These are phyloP conservation scores for Chondrostereum purpureum DNA, from an alignment of 1,284 basidiomycete genomes.

Conservation along the genomic window DNA sequence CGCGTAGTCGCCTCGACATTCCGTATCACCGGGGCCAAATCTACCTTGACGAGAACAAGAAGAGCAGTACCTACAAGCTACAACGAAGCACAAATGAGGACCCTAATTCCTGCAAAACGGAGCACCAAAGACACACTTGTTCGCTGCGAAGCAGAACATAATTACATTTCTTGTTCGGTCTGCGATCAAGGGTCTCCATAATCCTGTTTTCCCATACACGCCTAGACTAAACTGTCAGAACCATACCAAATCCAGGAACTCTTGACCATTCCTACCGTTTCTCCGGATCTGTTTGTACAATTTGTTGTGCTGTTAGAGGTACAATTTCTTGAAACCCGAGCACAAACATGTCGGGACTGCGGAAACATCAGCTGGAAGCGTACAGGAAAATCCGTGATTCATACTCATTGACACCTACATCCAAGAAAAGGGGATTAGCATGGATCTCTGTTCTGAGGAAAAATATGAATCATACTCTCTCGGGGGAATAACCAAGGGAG, in stretches of 20 bases:
- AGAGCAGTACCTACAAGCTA: conserved; percentile 96
- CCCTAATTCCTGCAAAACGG: not conserved
- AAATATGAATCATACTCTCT: conserved; percentile 42
- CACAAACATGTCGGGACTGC: conserved; percentile 85
- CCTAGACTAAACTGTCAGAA: conserved; percentile 31
- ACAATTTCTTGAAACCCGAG: conserved; percentile 98
- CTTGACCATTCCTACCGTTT: conserved; percentile 52
- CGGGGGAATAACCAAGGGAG: conserved; percentile 88
- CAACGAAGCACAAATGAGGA: conserved; percentile 41
- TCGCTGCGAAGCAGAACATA: conserved; percentile 91
- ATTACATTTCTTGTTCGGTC: conserved; percentile 59
- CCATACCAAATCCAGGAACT: not conserved
- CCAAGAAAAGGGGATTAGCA: conserved; percentile 7
- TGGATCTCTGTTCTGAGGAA: conserved; percentile 8
- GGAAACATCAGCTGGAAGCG: conserved; percentile 6
- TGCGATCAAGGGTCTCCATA: conserved; percentile 68
- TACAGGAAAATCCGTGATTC: conserved; percentile 15
- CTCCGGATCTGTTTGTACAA: conserved; percentile 93
- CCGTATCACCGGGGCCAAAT: conserved; percentile 73
- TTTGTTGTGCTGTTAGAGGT: conserved; percentile 93
- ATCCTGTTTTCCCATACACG: conserved; percentile 85
- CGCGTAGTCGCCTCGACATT: conserved; percentile 89
- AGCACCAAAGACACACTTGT: conserved; percentile 48
- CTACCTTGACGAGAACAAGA: conserved; percentile 77
- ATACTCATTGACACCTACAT: conserved; percentile 53